These are phyloP conservation scores for Gremmenia infestans DNA, from an alignment of 2,329 filamentous ascomycete genomes.

Conservation along the genomic window DNA sequence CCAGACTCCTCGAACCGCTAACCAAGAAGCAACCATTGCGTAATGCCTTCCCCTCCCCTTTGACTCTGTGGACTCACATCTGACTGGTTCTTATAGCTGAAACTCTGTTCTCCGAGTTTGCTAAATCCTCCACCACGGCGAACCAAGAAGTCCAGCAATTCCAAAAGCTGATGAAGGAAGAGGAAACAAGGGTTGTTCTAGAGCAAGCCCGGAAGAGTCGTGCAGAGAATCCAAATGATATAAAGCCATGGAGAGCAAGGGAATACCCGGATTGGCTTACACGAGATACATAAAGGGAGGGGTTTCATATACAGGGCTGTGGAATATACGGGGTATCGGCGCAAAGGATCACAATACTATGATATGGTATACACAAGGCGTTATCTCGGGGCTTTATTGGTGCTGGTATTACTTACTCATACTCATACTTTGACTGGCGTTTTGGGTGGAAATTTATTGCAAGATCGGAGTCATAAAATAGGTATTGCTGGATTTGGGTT, in stretches of 20 bases:
- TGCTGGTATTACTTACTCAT: neutral
- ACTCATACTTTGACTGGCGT: too few relatives aligned
- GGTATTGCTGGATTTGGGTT: neutral
- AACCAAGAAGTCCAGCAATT: slow-evolving; percentile 46
- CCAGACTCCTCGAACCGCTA: slow-evolving; percentile 48
- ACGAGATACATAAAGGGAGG: slow-evolving; percentile 17
- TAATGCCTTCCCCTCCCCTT: slow-evolving; percentile 34
- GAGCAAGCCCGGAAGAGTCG: slow-evolving; percentile 49
- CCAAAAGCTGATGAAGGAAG: slow-evolving; percentile 24
- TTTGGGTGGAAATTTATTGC: too few relatives aligned
- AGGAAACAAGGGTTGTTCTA: slow-evolving; percentile 39
- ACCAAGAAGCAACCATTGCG: slow-evolving; percentile 45
- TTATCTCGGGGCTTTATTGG: neutral
- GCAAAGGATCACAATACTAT: neutral
- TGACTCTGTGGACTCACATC: neutral
- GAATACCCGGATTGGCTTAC: slow-evolving; percentile 56
- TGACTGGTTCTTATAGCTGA: slow-evolving; percentile 40
- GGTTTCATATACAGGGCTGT: neutral
- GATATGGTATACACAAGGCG: neutral
- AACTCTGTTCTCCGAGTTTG: slow-evolving; percentile 42
- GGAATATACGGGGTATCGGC: neutral
- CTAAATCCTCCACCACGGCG: slow-evolving; percentile 43
- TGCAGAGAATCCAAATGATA: slow-evolving; percentile 49
- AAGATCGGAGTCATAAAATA: too few relatives aligned
- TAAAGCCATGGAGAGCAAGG: slow-evolving; percentile 53